Conservation (phyloP, 2,329 filamentous ascomycete species). For the Thelonectria olida region DNA sequence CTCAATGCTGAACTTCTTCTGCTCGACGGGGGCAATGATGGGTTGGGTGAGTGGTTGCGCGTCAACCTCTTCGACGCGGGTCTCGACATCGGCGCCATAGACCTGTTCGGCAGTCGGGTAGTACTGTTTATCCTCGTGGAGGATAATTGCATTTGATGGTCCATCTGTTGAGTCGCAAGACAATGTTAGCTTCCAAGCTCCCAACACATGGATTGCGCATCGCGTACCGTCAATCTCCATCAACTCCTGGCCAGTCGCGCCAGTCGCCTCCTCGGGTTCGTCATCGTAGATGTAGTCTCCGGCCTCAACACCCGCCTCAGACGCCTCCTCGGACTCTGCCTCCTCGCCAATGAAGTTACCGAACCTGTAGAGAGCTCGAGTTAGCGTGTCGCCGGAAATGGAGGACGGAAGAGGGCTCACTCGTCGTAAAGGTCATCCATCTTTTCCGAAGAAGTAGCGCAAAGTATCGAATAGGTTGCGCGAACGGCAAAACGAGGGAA, state of each 20-base stretch:
- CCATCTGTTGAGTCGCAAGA: slow-evolving; percentile 62
- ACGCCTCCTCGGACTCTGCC: slow-evolving; percentile 84
- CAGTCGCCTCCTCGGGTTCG: slow-evolving; percentile 71
- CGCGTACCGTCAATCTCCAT: slow-evolving; percentile 88
- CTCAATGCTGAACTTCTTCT: slow-evolving; percentile 96
- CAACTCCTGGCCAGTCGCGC: slow-evolving; percentile 77
- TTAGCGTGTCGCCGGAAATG: slow-evolving; percentile 27
- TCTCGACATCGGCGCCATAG: slow-evolving; percentile 94
- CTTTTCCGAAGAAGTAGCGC: slow-evolving; percentile 33
- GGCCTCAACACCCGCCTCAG: slow-evolving; percentile 77
- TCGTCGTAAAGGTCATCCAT: slow-evolving; percentile 99
- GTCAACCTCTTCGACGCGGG: slow-evolving; percentile 96
- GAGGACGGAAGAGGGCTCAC: slow-evolving; percentile 53
- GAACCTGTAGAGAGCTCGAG: slow-evolving; percentile 68
- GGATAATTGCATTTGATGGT: slow-evolving; percentile 93
- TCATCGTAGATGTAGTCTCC: slow-evolving; percentile 86
- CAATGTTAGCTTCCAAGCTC: slow-evolving; percentile 28
- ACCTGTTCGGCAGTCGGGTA: slow-evolving; percentile 98
- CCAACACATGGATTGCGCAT: background rate
- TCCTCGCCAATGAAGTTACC: slow-evolving; percentile 98
- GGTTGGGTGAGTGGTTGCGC: slow-evolving; percentile 91
- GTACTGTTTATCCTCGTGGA: slow-evolving; percentile 99
- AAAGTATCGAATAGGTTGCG: slow-evolving; percentile 24
- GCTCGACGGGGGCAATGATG: slow-evolving; percentile 90
- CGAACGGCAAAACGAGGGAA: slow-evolving; percentile 29